Evolutionary conservation across 495 filamentous ascomycete genomes (phyloP), one percentile per base, ranked within the genome.

Genomic region (Lasiosphaeria ovina): DNA sequence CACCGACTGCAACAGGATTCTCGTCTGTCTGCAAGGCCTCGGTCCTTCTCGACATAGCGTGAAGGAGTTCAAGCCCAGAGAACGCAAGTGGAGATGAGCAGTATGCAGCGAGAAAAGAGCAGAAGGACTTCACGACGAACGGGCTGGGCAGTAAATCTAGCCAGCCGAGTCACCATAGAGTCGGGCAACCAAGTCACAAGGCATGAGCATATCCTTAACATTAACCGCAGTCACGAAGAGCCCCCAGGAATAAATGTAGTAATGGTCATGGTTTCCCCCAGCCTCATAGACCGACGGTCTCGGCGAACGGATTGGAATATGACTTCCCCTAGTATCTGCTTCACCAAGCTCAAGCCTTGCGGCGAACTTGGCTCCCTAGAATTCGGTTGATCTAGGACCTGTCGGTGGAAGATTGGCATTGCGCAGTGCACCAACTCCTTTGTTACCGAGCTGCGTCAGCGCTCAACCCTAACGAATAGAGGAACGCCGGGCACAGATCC

Each of bases 401-500:
- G 92, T 95, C 89, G 89, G 90, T 87, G 81, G 88, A 91, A 91
- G 81, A 92, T 87, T 87, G 83, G 88, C 88, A 91, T 84, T 82
- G 74, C 71, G 76, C 62, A 72, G 65, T 55, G 60, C 69, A 72
- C 76, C 90, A 90, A 87, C 90, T 93, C 91, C 91, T 82, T 91
- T 74, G 69, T 76, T 81, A 89, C 88, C 89, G 89, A 92, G 83
- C 87, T 93, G 89, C 81, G 79, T 59, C 86, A 88, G 82, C 76
- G 79, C 79, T 89, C 89, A 77, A 93, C 83, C 74, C 70, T 71
- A 73, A 63, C 71, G 74, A 74, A 72, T 77, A 78, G 73, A 81
- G 88, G 91, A 91, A 77, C 76, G 77, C 84, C 85, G 82, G 81
- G 87, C 91, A 94, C 91, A 94, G 85, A 87, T 91, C 88, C 83